Percentiles rank a stretch among this genome's conserved stretches.
Evolutionary conservation across 176 grass and related monocot genomes (phyloP).

Genomic region (Dendrocalamus sinicus): DNA sequence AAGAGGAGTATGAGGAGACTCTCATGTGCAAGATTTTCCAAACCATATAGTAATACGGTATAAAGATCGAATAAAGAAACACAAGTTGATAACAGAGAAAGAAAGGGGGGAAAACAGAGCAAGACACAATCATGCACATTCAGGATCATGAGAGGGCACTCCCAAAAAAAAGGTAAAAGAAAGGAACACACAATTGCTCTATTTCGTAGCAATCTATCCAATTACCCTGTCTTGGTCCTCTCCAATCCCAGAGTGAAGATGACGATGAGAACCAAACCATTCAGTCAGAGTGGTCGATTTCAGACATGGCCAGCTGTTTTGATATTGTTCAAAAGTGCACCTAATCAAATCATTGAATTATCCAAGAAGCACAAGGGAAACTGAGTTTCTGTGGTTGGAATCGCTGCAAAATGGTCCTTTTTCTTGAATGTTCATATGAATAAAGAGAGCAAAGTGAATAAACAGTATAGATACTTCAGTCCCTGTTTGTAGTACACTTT

Average conservation of each 20-base stretch:
- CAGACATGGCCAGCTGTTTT: conserved; percentile 11
- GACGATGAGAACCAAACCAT: background rate
- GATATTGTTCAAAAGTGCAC: conserved; percentile 18
- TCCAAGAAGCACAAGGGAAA: conserved; percentile 1
- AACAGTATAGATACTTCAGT: conserved; percentile 3
- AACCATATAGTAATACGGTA: background rate
- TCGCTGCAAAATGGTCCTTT: background rate
- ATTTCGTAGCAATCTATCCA: conserved; percentile 25
- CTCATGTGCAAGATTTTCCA: background rate
- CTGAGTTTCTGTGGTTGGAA: background rate
- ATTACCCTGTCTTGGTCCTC: conserved; percentile 17
- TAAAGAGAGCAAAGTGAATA: conserved; percentile 22
- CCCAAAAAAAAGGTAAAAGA: background rate
- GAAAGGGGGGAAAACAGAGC: background rate
- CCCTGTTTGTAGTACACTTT: conserved; percentile 13
- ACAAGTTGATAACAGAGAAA: background rate
- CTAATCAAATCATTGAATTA: conserved; percentile 19
- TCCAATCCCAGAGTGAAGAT: background rate
- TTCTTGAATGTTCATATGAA: conserved; percentile 13
- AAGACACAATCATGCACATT: conserved; percentile 6
- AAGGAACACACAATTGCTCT: background rate
- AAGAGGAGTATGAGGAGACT: background rate
- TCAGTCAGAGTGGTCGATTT: conserved; percentile 27
- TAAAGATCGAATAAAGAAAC: conserved; percentile 5
- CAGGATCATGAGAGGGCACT: conserved; percentile 29